These are phyloP conservation scores for Acidomyces sp. DNA, from an alignment of 495 filamentous ascomycete genomes.

Conservation along the genomic window DNA sequence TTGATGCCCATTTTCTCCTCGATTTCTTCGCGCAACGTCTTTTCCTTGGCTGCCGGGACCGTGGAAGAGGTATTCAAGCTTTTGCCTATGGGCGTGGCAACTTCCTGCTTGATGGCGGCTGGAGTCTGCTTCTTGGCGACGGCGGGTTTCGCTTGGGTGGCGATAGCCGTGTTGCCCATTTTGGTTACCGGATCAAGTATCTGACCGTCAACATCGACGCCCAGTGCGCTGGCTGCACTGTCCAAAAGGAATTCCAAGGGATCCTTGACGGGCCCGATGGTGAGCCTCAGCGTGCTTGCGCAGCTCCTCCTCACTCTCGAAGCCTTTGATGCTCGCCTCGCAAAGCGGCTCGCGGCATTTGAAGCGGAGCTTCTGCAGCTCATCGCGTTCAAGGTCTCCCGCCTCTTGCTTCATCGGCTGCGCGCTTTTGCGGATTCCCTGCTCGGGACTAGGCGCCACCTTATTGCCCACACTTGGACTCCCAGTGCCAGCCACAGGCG, in stretches of 20 bases:
- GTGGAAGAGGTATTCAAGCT: neutral
- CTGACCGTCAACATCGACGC: conserved; percentile 37
- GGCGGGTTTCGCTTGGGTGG: conserved; percentile 8
- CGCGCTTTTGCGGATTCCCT: conserved; percentile 7
- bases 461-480: conserved; percentile 9
- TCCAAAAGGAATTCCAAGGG: conserved; percentile 39
- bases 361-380: conserved; percentile 31
- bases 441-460: conserved; percentile 8
- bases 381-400: conserved; percentile 17
- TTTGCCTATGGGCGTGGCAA: conserved; percentile 17
- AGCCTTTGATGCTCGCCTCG: conserved; percentile 36
- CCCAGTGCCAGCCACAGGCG: conserved; percentile 27
- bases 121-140: conserved; percentile 17
- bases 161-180: conserved; percentile 5
- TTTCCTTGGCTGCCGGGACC: neutral
- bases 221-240: conserved; percentile 31
- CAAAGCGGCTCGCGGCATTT: conserved; percentile 37
- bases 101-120: conserved; percentile 16
- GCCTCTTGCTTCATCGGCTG: conserved; percentile 12
- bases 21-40: conserved; percentile 10
- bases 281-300: conserved; percentile 40
- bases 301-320: conserved; percentile 40
- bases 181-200: conserved; percentile 5
- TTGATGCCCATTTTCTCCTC: conserved; percentile 12
- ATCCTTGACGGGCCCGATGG: conserved; percentile 40